A percentile compares a stretch with the other conserved stretches of the same genome.
Conservation (phyloP, 805 yeast species). For the Vanderwaltozyma verrucispora region DNA sequence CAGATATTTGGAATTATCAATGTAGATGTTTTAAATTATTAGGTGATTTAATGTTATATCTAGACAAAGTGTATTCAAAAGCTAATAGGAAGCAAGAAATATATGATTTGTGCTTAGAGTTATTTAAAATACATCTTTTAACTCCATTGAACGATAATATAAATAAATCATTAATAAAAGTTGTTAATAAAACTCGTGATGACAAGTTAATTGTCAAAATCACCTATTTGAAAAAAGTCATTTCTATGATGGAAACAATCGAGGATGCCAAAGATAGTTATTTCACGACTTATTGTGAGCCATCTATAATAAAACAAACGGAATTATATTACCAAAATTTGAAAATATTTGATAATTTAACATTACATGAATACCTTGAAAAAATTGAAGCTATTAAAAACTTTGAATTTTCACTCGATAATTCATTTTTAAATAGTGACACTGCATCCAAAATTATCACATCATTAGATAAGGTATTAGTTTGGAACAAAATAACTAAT, state of each 20-base stretch:
- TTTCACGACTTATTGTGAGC: slow-evolving; percentile 58
- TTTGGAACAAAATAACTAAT: slow-evolving; percentile 12
- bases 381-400: slow-evolving; percentile 42
- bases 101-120: slow-evolving; percentile 62
- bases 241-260: slow-evolving; percentile 64
- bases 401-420: slow-evolving; percentile 44
- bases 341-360: slow-evolving; percentile 33
- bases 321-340: slow-evolving; percentile 42
- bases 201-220: slow-evolving; percentile 42
- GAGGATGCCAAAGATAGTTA: slow-evolving; percentile 48
- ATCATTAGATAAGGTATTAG: slow-evolving; percentile 14
- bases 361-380: slow-evolving; percentile 48
- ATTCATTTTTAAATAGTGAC: slow-evolving; percentile 15
- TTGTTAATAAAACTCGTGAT: slow-evolving; percentile 23
- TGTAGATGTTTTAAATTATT: slow-evolving; percentile 63
- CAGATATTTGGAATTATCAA: slow-evolving; percentile 56
- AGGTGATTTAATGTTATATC: slow-evolving; percentile 75
- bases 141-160: slow-evolving; percentile 39
- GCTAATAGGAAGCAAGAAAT: slow-evolving; percentile 53
- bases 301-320: slow-evolving; percentile 44
- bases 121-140: slow-evolving; percentile 54
- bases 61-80: slow-evolving; percentile 76
- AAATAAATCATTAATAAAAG: slow-evolving; percentile 35
- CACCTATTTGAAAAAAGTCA: slow-evolving; percentile 39
- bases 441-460: slow-evolving; percentile 13